Evolutionary conservation across 306 rosid species (phyloP), one percentile per base, ranked within the genome.

Genomic region (Cucurbita pepo): DNA sequence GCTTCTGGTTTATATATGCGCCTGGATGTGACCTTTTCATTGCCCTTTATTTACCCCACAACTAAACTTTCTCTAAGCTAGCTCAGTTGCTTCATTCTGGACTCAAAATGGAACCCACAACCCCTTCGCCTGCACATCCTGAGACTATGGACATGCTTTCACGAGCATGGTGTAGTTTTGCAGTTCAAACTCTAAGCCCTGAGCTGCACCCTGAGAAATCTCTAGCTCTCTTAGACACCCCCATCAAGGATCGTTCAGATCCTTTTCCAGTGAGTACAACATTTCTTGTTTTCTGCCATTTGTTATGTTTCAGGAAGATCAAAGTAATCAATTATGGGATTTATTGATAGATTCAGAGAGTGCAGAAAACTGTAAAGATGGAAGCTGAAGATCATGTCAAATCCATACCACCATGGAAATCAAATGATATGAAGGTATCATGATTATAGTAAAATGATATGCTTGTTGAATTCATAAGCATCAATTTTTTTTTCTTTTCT

Each of bases 131-230:
- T 73, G 91, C 99, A 53, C 90, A 91, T 60, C 96, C 97, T 0
- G 95, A 95, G 58, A 82, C 91, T 9, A 85, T 86, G 97, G 99
- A 95, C 84, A 82, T 95, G 76, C 88, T 95, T 44, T 91, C 97
- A 40, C 81, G 56, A 59, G 95, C 97, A 15, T 91, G 95, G 97
- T 95, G 95, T 81, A 81, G 86, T 80, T 89, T 91, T 66, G 96
- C 97, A 11, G 97, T 91, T 18, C 96, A 95, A 83, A 70, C 97
- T 70, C 81, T 95, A 14, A 87, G 89, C 21, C 83, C 91, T 18
- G 89, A 86, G 37, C 53, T 73, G 59, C 84, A 81, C 37, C 34
- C 8, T 9, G 82, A 14, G 1, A 16, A 74, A 72, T 64, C 99
- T 34, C n/a, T 89, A 21, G 80, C 76, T 79, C 78, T 86, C 3